Percentiles rank a stretch among this genome's conserved stretches.
Evolutionary conservation across 108 stramenopile species (phyloP).

Genomic region (Pseudonitzschia multiseries): DNA sequence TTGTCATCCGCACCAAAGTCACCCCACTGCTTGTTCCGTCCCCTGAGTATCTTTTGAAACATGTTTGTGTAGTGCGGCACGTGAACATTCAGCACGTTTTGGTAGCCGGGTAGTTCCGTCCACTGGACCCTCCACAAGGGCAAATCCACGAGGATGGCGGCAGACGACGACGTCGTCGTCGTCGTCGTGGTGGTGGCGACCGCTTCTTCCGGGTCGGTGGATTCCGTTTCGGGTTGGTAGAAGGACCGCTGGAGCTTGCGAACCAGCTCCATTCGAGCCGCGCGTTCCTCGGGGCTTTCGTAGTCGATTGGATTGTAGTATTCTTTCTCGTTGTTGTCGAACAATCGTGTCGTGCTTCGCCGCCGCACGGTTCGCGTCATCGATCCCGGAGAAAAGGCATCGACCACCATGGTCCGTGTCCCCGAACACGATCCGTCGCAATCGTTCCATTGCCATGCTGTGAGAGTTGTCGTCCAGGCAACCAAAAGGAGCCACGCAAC

Average conservation of each 20-base stretch:
- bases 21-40: conserved; percentile 33
- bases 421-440: neutral
- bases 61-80: conserved; percentile 56
- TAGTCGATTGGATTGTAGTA: conserved; percentile 11
- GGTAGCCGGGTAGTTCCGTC: conserved; percentile 52
- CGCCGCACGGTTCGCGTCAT: neutral
- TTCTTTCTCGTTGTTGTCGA: neutral
- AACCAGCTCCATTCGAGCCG: conserved; percentile 32
- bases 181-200: neutral
- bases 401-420: neutral
- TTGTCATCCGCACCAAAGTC: too few relatives aligned
- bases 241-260: conserved; percentile 32
- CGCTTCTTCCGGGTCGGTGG: neutral
- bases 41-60: conserved; percentile 53
- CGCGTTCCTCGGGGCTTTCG: conserved; percentile 37
- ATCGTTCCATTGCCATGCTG: too few relatives aligned
- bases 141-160: conserved; percentile 11
- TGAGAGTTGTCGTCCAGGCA: neutral
- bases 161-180: neutral
- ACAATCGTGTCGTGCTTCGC: neutral
- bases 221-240: conserved; percentile 1
- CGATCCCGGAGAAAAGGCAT: neutral
- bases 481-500: neutral
- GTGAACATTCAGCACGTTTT: conserved; percentile 59
- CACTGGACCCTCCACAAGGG: conserved; percentile 36